Evolutionary conservation across 495 filamentous ascomycete species (phyloP).

Genomic region (Talaromyces liani): DNA sequence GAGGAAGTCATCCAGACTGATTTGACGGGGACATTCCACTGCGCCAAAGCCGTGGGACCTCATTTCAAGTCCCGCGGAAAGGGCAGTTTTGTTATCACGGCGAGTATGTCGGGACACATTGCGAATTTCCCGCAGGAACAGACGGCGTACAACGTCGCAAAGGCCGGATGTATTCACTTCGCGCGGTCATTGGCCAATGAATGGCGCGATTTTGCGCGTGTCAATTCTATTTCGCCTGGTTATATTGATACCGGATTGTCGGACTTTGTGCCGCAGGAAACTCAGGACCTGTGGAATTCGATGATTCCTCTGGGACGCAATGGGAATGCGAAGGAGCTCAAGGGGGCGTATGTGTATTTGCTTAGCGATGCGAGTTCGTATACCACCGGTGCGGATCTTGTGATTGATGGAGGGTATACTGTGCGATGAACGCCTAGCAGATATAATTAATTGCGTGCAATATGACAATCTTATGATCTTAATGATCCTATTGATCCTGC

Average conservation of each 20-base stretch:
- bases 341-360: conserved; percentile 77
- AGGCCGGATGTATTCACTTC: conserved; percentile 53
- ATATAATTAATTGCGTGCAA: neutral
- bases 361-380: conserved; percentile 70
- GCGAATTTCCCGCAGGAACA: conserved; percentile 76
- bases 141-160: conserved; percentile 74
- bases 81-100: conserved; percentile 57
- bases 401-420: conserved; percentile 61
- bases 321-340: conserved; percentile 73
- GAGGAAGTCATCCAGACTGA: conserved; percentile 60
- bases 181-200: conserved; percentile 61
- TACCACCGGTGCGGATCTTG: conserved; percentile 72
- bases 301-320: conserved; percentile 75
- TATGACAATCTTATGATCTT: neutral
- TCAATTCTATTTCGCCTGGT: conserved; percentile 67
- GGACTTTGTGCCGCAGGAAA: conserved; percentile 65
- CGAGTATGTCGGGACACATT: conserved; percentile 65
- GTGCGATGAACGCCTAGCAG: conserved; percentile 22
- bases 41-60: conserved; percentile 56
- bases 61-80: conserved; percentile 56
- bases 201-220: conserved; percentile 70
- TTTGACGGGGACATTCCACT: conserved; percentile 59
- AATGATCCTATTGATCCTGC: neutral
- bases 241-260: conserved; percentile 76
- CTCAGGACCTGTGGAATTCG: conserved; percentile 58